Evolutionary conservation across 345 rosid species (phyloP).

Genomic region (Diplotaxis tenuifolia): DNA sequence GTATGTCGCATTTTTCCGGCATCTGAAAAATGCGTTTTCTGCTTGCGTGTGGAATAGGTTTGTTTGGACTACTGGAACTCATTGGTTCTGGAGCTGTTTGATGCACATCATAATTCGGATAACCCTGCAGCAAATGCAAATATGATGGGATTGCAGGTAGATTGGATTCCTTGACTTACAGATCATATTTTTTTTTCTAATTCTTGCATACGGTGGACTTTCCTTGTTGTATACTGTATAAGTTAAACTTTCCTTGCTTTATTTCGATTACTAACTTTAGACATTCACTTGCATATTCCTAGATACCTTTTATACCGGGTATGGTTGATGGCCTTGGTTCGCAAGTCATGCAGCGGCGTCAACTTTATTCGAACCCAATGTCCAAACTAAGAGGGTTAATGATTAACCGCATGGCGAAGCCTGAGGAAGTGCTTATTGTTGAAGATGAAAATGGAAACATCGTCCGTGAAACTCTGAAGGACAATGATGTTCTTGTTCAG

Average conservation of each 20-base stretch:
- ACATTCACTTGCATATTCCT: slow-evolving; percentile 26
- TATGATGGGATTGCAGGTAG: slow-evolving; percentile 87
- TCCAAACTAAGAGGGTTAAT: slow-evolving; percentile 89
- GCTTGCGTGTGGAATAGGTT: slow-evolving; percentile 50
- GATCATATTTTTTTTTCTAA: background rate
- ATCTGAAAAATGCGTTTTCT: background rate
- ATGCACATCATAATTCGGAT: slow-evolving; percentile 76
- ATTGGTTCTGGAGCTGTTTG: slow-evolving; percentile 86
- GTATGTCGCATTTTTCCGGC: background rate
- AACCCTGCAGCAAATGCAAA: slow-evolving; percentile 69
- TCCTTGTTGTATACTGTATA: slow-evolving; percentile 2
- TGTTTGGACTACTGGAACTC: slow-evolving; percentile 99
- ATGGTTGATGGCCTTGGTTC: background rate
- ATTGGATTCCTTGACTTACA: slow-evolving; percentile 14
- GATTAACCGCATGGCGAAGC: slow-evolving; percentile 99
- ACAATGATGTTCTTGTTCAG: slow-evolving; percentile 98
- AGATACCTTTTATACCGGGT: slow-evolving; percentile 52
- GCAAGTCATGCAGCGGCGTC: slow-evolving; percentile 78
- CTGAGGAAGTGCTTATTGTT: slow-evolving; percentile 96
- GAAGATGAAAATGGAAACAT: slow-evolving; percentile 99
- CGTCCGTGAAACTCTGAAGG: slow-evolving; percentile 98
- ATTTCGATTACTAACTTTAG: slow-evolving; percentile 20
- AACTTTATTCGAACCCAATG: slow-evolving; percentile 82
- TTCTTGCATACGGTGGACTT: background rate
- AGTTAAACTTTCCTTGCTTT: slow-evolving; percentile 15